Evolutionary conservation across 2,329 filamentous ascomycete species (phyloP), one percentile per base, ranked within the genome.

Genomic region (Mycosphaerelloides madeirae): DNA sequence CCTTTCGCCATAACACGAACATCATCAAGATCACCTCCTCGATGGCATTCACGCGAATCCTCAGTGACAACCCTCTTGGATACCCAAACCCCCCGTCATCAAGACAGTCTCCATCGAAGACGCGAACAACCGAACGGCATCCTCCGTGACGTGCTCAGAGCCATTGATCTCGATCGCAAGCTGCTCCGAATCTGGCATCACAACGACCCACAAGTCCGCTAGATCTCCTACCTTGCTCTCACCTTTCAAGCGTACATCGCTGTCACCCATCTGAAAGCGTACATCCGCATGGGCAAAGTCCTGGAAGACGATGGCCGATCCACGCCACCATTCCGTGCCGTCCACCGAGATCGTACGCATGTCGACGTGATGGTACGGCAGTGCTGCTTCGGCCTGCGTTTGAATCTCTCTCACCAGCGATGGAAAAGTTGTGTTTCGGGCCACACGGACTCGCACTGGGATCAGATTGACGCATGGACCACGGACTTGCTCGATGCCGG

Each of bases 381-480:
- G 28, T 8, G 28, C 8, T 8, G 28, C 28, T 8, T 8, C 8
- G 28, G 28, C 8, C n/a, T 29, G 28, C 8, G 28, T 29, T 29
- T 29, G 28, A 8, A 29, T 8, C 8, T n/a, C 28, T 29, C 8
- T n/a, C 8, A 29, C n/a, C 8, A 29, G 28, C 8, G 28, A 29
- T 8, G 28, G n/a, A n/a, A 29, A n/a, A n/a, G 28, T 29, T 29
- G 28, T 29, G 28, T 8, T 29, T 8, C 28, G 28, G 28, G 28
- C n/a, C n/a, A 38, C n/a, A 22, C 29, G 36, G 13, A 22, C 36
- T 18, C 36, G 36, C 8, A 38, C 36, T 8, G 36, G 36, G 7
- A 38, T 15, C 3, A 38, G 36, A 29, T 38, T 38, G 15, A 38
- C 18, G 36, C 36, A 38, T 18, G 36, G 36, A 14, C 36, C 36